Conservation (phyloP, 352 stramenopile genomes). For the Pythium sukuiense region DNA sequence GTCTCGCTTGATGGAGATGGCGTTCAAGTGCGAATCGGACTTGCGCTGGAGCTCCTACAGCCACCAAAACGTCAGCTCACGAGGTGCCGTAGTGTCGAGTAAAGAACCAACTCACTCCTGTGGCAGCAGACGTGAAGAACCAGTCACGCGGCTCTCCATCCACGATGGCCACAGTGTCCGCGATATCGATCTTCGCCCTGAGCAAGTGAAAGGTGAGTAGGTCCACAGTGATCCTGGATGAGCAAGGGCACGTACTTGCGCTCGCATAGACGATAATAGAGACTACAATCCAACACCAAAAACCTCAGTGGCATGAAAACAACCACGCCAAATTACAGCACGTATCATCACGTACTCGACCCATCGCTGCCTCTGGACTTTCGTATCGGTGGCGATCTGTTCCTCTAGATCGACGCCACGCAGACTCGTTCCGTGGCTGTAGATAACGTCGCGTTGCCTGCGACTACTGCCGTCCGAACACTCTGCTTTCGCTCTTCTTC, state of each 20-base stretch:
- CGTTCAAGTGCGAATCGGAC: slow-evolving; percentile 34
- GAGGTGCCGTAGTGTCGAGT: not conserved
- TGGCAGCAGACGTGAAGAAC: slow-evolving; percentile 61
- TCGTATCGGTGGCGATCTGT: slow-evolving; percentile 44
- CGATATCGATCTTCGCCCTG: slow-evolving; percentile 47
- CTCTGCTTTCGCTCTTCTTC: not conserved
- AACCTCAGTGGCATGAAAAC: not conserved
- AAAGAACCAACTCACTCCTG: slow-evolving; percentile 34
- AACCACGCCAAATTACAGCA: not conserved
- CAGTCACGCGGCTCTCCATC: slow-evolving; percentile 45
- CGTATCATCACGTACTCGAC: slow-evolving; percentile 36
- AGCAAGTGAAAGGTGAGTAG: not conserved
- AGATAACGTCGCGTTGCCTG: slow-evolving; percentile 3
- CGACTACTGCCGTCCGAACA: not conserved
- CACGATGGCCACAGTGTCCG: slow-evolving; percentile 51
- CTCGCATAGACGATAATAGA: slow-evolving; percentile 63
- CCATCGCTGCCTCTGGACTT: slow-evolving; percentile 55
- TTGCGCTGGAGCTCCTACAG: slow-evolving; percentile 56
- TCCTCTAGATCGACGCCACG: slow-evolving; percentile 54
- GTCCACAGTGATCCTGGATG: not conserved
- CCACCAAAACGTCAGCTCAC: not conserved
- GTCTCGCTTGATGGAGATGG: slow-evolving; percentile 45
- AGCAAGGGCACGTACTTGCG: slow-evolving; percentile 36
- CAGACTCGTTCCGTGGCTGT: slow-evolving; percentile 16
- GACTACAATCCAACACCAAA: slow-evolving; percentile 23